These are phyloP conservation scores for Corchorus capsularis DNA, from an alignment of 345 rosid genomes.

Conservation along the genomic window DNA sequence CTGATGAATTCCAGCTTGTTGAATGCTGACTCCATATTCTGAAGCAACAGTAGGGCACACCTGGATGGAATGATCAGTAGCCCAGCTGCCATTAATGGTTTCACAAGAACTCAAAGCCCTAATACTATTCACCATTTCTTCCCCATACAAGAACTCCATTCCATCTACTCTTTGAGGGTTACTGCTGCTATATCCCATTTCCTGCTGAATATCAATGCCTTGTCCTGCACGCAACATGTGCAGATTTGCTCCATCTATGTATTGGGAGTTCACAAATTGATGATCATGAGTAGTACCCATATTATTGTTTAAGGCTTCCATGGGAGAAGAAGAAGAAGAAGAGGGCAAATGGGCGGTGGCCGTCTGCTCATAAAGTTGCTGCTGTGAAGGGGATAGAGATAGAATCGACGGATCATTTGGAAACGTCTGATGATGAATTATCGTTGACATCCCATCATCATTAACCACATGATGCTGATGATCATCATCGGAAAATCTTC, in stretches of 20 bases:
- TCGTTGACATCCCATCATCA: not conserved
- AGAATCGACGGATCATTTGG: slow-evolving; percentile 20
- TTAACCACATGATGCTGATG: slow-evolving; percentile 17
- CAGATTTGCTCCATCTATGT: slow-evolving; percentile 22
- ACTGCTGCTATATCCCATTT: slow-evolving; percentile 24
- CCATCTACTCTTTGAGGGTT: slow-evolving; percentile 43
- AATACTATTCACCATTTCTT: slow-evolving; percentile 20
- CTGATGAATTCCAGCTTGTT: slow-evolving; percentile 29
- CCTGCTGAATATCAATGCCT: slow-evolving; percentile 38
- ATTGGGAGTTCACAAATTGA: slow-evolving; percentile 25
- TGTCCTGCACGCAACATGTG: slow-evolving; percentile 35
- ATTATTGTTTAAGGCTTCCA: slow-evolving; percentile 23
- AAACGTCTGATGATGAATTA: slow-evolving; percentile 27
- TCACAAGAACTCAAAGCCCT: slow-evolving; percentile 21
- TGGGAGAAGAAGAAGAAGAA: slow-evolving; percentile 24
- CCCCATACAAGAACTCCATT: slow-evolving; percentile 45
- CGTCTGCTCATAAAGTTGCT: slow-evolving; percentile 33
- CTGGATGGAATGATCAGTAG: slow-evolving; percentile 27
- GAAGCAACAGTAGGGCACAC: slow-evolving; percentile 30
- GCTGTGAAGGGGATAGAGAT: slow-evolving; percentile 12
- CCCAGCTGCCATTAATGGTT: slow-evolving; percentile 31
- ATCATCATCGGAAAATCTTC: slow-evolving; percentile 42
- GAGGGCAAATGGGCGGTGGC: slow-evolving; percentile 18
- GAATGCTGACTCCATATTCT: slow-evolving; percentile 30
- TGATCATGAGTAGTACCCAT: slow-evolving; percentile 15